Evolutionary conservation across 75 land plant genomes (phyloP).

Genomic region (Adiantum capillusveneris): DNA sequence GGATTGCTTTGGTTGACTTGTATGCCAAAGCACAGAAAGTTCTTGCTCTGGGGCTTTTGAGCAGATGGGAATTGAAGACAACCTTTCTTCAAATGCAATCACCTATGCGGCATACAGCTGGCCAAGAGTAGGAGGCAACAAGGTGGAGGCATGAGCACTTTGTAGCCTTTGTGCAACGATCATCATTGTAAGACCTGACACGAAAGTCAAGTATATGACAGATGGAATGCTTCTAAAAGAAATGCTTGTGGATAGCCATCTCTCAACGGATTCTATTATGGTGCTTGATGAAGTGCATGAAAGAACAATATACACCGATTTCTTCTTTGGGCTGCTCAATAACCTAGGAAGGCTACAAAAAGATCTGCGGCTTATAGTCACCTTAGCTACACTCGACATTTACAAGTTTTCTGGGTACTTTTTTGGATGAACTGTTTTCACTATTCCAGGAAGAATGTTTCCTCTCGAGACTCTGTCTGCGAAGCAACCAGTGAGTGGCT

Average conservation of each 20-base stretch:
- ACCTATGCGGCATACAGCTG: too few relatives aligned
- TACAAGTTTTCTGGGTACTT: slow-evolving; percentile 36
- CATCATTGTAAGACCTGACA: too few relatives aligned
- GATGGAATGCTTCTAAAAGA: slow-evolving; percentile 40
- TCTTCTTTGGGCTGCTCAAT: slow-evolving; percentile 8
- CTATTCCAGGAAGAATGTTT: slow-evolving; percentile 21
- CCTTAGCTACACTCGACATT: slow-evolving; percentile 27
- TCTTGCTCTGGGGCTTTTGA: too few relatives aligned
- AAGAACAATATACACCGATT: slow-evolving; percentile 7
- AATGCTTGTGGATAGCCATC: slow-evolving; percentile 8
- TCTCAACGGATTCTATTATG: neutral
- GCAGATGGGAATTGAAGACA: too few relatives aligned
- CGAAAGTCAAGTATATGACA: slow-evolving; percentile 37
- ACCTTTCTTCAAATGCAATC: too few relatives aligned
- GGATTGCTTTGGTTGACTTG: too few relatives aligned
- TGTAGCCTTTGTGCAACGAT: too few relatives aligned
- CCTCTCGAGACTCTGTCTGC: slow-evolving; percentile 26
- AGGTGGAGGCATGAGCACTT: too few relatives aligned
- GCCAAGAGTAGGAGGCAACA: too few relatives aligned
- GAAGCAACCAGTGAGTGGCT: slow-evolving; percentile 27
- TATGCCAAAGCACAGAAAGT: too few relatives aligned
- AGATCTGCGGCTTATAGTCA: slow-evolving; percentile 18
- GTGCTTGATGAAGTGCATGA: slow-evolving; percentile 13
- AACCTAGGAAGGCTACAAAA: slow-evolving; percentile 16
- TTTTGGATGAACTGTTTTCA: slow-evolving; percentile 1